A percentile compares a stretch with the other conserved stretches of the same genome.
phyloP scores from a whole-genome alignment of 164 flowering plant genomes.

The Aristolochia contorta region DNA sequence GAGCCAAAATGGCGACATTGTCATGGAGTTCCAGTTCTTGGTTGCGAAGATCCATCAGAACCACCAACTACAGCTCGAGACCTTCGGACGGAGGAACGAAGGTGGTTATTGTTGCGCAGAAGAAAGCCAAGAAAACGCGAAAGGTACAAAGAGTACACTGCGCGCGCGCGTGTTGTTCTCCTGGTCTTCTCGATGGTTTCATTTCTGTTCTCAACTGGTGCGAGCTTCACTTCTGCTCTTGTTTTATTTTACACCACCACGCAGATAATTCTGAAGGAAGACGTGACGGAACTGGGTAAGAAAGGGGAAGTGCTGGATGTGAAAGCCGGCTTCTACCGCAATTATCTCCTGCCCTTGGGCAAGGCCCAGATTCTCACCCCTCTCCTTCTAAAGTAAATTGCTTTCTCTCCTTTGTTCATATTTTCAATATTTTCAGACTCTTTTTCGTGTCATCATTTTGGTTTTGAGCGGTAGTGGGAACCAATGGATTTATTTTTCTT shows the following conservation, averaged over 20 bases:
- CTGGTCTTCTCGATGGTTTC: neutral
- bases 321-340: constrained; percentile 76
- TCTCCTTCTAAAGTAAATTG: constrained; percentile 47
- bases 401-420: neutral
- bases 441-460: neutral
- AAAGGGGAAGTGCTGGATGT: constrained; percentile 69
- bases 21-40: constrained; percentile 51
- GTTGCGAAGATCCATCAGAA: constrained; percentile 20
- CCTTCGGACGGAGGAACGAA: constrained; percentile 15
- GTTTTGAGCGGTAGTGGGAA: too few relatives aligned
- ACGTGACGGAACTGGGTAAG: constrained; percentile 57
- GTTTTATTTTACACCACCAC: neutral
- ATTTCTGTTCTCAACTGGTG: neutral
- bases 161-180: too few relatives aligned
- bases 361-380: constrained; percentile 80
- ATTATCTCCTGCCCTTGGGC: constrained; percentile 62
- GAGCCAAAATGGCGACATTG: constrained; percentile 16
- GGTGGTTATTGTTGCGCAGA: constrained; percentile 50
- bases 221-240: neutral
- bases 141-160: constrained; percentile 34
- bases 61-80: neutral
- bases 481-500: too few relatives aligned
- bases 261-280: constrained; percentile 84
- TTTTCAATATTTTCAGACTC: neutral
- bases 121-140: constrained; percentile 54